Evolutionary conservation across 352 stramenopile genomes (phyloP).

Genomic region (Phytophthora macrochlamydospora): DNA sequence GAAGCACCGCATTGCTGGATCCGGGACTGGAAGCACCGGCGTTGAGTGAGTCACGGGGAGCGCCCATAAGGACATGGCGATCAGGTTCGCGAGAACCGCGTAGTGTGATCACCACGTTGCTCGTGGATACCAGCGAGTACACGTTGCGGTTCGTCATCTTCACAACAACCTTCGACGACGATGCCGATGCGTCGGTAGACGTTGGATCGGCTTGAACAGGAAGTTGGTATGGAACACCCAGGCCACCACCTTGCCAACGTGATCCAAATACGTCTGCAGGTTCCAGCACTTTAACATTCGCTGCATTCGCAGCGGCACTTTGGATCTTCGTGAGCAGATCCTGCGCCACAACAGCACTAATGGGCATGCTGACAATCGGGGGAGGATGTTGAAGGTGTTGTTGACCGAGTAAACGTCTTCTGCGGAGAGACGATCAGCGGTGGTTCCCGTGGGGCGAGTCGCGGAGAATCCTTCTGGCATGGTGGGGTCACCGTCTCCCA

Average conservation of each 20-base stretch:
- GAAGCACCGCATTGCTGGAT: conserved; percentile 80
- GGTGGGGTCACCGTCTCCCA: conserved; percentile 84
- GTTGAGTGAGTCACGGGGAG: conserved; percentile 70
- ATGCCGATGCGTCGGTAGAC: background rate
- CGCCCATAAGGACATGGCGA: conserved; percentile 81
- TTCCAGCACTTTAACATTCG: conserved; percentile 25
- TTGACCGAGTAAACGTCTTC: conserved; percentile 80
- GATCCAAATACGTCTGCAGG: conserved; percentile 51
- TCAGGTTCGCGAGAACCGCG: conserved; percentile 73
- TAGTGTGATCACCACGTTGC: conserved; percentile 81
- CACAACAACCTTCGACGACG: conserved; percentile 30
- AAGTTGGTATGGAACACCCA: conserved; percentile 39
- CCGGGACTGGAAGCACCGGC: conserved; percentile 65
- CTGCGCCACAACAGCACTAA: conserved; percentile 65
- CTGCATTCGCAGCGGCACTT: conserved; percentile 11
- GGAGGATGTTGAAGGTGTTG: conserved; percentile 86
- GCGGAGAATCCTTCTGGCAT: conserved; percentile 74
- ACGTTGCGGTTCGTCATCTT: conserved; percentile 71
- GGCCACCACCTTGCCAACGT: conserved; percentile 35
- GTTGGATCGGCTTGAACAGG: conserved; percentile 21
- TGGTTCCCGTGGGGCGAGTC: conserved; percentile 24
- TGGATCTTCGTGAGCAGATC: conserved; percentile 43
- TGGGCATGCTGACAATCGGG: conserved; percentile 71
- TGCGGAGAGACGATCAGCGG: conserved; percentile 68
- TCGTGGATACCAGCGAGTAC: conserved; percentile 75